A percentile compares a stretch with the other conserved stretches of the same genome.
Conservation (phyloP, 2,329 filamentous ascomycete genomes). For the Trichoderma gracile region DNA sequence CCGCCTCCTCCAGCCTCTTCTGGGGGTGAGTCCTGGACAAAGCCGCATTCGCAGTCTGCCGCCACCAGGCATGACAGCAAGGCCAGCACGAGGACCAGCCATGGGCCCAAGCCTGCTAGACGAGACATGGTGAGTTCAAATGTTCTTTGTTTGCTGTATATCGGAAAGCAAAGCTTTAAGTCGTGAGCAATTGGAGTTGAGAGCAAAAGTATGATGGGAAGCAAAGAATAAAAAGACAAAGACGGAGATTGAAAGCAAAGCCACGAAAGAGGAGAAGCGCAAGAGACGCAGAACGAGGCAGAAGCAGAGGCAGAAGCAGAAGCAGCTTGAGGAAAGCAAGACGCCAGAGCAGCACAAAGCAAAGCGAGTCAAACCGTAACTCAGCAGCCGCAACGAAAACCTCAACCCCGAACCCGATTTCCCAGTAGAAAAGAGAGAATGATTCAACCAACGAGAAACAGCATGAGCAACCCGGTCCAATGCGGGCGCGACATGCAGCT, state of each 20-base stretch:
- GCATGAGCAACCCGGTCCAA: background rate
- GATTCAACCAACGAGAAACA: background rate
- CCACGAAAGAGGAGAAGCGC: no score
- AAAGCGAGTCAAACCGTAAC: background rate
- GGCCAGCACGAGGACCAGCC: slow-evolving; percentile 5
- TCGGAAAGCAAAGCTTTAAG: background rate
- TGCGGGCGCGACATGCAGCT: background rate
- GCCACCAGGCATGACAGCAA: slow-evolving; percentile 1
- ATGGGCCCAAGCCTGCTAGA: background rate
- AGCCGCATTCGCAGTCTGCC: slow-evolving; percentile 69
- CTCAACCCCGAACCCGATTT: no score
- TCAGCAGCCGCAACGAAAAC: no score
- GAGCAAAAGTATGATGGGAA: background rate
- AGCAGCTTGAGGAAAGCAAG: background rate
- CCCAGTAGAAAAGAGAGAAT: no score
- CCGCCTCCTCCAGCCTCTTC: background rate
- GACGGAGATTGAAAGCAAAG: no score
- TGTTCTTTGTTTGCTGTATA: background rate
- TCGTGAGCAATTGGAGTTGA: background rate
- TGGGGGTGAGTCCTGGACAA: slow-evolving; percentile 47
- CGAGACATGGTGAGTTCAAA: background rate
- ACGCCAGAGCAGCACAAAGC: background rate
- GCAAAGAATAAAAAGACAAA: background rate
- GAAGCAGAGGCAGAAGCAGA: background rate
- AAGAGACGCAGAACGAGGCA: no score